A percentile compares a stretch with the other conserved stretches of the same genome.
Conservation (phyloP, 2,329 filamentous ascomycete species). For the Ilyonectria robusta region DNA sequence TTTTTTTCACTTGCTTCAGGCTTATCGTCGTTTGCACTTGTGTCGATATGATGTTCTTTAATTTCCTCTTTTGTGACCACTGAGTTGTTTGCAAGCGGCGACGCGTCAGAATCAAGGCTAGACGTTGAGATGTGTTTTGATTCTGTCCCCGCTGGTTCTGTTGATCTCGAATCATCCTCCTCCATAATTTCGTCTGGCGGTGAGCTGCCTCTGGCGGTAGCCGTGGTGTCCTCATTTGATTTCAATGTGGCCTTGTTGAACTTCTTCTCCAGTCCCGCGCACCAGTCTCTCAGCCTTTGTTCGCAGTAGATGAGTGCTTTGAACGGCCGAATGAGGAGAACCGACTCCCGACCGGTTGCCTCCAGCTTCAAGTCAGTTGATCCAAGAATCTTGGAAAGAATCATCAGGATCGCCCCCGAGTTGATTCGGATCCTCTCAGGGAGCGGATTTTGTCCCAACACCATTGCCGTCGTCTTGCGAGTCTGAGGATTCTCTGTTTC, state of each 20-base stretch:
- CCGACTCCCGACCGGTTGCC: not conserved
- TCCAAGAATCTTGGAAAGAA: not conserved
- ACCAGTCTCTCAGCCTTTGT: not conserved
- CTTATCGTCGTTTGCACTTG: too few relatives aligned
- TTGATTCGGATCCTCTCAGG: not conserved
- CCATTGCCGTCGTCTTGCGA: not conserved
- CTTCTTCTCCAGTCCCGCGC: not conserved
- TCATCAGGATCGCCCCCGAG: not conserved
- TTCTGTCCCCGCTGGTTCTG: too few relatives aligned
- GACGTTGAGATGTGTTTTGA: too few relatives aligned
- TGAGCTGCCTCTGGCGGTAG: too few relatives aligned
- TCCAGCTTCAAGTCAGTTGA: not conserved
- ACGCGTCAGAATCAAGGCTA: too few relatives aligned
- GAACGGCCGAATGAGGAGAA: not conserved
- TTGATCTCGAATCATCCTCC: too few relatives aligned
- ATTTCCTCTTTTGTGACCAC: too few relatives aligned
- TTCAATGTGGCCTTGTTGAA: not conserved
- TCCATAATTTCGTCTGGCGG: too few relatives aligned
- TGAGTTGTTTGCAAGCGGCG: too few relatives aligned
- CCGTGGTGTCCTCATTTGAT: not conserved
- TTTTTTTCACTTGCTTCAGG: not conserved
- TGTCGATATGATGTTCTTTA: too few relatives aligned
- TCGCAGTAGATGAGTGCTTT: not conserved
- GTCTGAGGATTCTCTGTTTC: not conserved
- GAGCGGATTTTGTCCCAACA: not conserved